Evolutionary conservation across 768 basidiomycete genomes (phyloP).

Genomic region (Tricholoma bakamatsutake): DNA sequence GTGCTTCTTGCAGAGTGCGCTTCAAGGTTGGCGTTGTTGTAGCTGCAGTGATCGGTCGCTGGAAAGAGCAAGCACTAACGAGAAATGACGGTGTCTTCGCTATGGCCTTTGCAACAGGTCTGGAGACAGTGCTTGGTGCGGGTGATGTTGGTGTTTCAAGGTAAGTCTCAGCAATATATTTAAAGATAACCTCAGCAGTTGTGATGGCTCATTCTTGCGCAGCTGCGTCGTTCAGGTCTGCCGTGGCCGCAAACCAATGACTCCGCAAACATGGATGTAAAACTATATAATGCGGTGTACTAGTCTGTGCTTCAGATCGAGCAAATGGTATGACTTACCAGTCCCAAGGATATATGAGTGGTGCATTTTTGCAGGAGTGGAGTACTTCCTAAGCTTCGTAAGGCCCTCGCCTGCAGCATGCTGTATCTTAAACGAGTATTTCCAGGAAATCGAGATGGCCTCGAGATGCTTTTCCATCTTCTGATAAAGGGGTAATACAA

Average conservation of each 20-base stretch:
- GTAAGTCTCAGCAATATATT: not conserved
- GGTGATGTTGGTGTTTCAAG: not conserved
- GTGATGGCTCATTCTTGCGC: not conserved
- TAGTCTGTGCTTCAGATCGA: not conserved
- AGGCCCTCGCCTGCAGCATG: conserved; percentile 15
- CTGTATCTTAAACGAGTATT: conserved; percentile 7
- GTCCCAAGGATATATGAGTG: conserved; percentile 24
- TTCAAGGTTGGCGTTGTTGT: not conserved
- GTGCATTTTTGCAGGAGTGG: conserved; percentile 21
- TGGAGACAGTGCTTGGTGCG: not conserved
- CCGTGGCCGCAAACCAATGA: not conserved
- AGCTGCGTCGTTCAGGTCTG: not conserved
- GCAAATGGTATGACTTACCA: conserved; percentile 14
- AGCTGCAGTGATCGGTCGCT: not conserved
- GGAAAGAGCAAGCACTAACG: not conserved
- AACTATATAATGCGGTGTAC: conserved; percentile 10
- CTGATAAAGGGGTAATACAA: conserved; percentile 24
- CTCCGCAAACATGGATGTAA: conserved; percentile 19
- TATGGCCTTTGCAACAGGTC: not conserved
- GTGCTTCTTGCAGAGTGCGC: too few relatives aligned
- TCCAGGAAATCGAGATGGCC: not conserved
- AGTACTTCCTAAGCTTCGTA: conserved; percentile 3
- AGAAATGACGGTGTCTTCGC: not conserved
- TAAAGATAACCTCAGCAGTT: not conserved
- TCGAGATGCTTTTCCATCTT: not conserved